These are phyloP conservation scores for Plasmopara halstedii DNA, from an alignment of 352 stramenopile genomes.

Conservation along the genomic window DNA sequence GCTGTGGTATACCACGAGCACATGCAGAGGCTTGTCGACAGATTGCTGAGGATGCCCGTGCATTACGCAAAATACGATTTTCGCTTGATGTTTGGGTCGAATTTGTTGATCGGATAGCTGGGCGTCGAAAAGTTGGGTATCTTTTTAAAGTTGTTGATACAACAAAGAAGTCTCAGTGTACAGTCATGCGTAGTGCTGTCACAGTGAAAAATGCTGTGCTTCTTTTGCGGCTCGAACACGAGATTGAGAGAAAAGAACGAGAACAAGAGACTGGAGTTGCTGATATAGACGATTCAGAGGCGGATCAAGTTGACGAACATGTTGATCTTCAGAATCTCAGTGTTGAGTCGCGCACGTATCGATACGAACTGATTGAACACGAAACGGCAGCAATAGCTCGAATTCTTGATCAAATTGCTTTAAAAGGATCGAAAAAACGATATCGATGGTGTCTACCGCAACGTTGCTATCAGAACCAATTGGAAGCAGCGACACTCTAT, in stretches of 20 bases:
- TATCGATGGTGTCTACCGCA: constrained; percentile 14
- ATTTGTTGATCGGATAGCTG: constrained; percentile 43
- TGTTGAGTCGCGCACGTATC: constrained; percentile 56
- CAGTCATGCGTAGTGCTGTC: constrained; percentile 44
- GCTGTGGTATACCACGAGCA: constrained; percentile 12
- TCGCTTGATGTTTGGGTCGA: constrained; percentile 66
- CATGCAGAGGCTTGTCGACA: constrained; percentile 17
- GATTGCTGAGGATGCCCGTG: constrained; percentile 15
- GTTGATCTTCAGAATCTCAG: constrained; percentile 40
- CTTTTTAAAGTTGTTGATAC: constrained; percentile 44
- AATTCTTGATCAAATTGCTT: constrained; percentile 33
- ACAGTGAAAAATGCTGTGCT: constrained; percentile 60
- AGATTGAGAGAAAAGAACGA: constrained; percentile 20
- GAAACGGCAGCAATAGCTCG: constrained; percentile 42
- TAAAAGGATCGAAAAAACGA: constrained; percentile 3
- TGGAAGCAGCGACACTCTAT: constrained; percentile 44
- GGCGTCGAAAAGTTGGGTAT: constrained; percentile 63
- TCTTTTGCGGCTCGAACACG: constrained; percentile 26
- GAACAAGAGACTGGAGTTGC: constrained; percentile 10
- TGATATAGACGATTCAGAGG: constrained; percentile 12
- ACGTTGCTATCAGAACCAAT: constrained; percentile 22
- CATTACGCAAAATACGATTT: constrained; percentile 38
- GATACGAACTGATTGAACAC: constrained; percentile 55
- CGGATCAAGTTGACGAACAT: constrained; percentile 2
- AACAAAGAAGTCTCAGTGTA: constrained; percentile 12